Evolutionary conservation across 345 rosid genomes (phyloP).

Genomic region (Bruguiera sexangula): DNA sequence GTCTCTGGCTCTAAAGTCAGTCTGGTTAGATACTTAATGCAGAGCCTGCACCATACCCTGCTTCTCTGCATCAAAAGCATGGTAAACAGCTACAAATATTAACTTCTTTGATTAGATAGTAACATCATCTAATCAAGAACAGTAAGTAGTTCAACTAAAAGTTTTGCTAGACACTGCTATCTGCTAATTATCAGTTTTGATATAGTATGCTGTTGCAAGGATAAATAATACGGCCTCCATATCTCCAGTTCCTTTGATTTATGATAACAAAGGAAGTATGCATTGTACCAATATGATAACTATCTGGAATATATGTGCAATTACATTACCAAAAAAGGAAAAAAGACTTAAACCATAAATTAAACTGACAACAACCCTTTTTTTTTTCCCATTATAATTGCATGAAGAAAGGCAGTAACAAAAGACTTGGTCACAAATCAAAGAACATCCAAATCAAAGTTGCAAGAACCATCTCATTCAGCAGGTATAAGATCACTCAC

Average conservation of each 20-base stretch:
- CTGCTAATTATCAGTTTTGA: constrained; percentile 4
- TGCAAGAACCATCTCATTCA: constrained; percentile 1
- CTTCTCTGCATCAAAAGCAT: constrained; percentile 67
- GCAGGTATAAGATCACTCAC: constrained; percentile 38
- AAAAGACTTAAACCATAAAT: background rate
- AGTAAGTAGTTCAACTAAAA: constrained; percentile 9
- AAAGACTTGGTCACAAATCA: too few species aligned
- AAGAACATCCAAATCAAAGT: background rate
- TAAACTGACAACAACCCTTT: too few species aligned
- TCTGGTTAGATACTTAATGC: constrained; percentile 61
- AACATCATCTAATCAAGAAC: constrained; percentile 20
- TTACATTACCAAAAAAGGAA: background rate
- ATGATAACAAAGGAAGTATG: background rate
- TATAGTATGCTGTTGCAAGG: constrained; percentile 1
- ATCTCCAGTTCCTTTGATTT: background rate
- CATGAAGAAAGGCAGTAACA: too few species aligned
- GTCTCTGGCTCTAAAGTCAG: constrained; percentile 49
- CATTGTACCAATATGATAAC: background rate
- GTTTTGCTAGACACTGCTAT: constrained; percentile 9
- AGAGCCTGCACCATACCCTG: constrained; percentile 56
- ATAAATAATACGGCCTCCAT: background rate
- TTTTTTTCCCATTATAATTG: too few species aligned
- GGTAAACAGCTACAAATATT: constrained; percentile 42
- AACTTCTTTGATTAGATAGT: constrained; percentile 33
- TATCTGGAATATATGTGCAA: background rate